Conservation (phyloP, 2,329 filamentous ascomycete genomes). For the Myriosclerotinia scirpicola region DNA sequence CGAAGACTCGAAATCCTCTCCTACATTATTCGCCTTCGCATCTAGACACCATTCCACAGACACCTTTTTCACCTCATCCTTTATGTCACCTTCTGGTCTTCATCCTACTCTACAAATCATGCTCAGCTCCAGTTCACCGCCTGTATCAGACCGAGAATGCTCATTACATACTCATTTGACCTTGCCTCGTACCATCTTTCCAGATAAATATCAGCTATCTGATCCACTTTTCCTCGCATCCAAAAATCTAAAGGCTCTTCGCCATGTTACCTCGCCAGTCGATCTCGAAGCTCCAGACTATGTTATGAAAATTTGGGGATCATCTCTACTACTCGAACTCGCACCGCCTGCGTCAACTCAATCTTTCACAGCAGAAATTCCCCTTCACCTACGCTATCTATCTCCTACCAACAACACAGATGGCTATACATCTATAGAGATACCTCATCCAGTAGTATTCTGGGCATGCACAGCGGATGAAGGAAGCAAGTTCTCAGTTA, state of each 20-base stretch:
- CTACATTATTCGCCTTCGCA: slow-evolving; percentile 80
- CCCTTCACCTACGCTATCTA: slow-evolving; percentile 84
- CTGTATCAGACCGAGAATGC: slow-evolving; percentile 58
- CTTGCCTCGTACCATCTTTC: slow-evolving; percentile 77
- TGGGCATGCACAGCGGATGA: slow-evolving; percentile 78
- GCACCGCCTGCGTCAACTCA: slow-evolving; percentile 48
- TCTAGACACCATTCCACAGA: slow-evolving; percentile 67
- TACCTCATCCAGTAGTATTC: slow-evolving; percentile 83
- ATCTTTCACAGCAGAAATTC: slow-evolving; percentile 67
- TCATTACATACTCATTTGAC: slow-evolving; percentile 78
- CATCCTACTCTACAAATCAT: slow-evolving; percentile 76
- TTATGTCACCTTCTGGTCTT: slow-evolving; percentile 72
- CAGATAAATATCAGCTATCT: slow-evolving; percentile 81
- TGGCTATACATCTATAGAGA: slow-evolving; percentile 54
- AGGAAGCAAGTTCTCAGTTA: slow-evolving; percentile 66
- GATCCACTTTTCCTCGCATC: slow-evolving; percentile 76
- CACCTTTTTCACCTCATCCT: slow-evolving; percentile 60
- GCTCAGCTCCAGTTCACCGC: slow-evolving; percentile 55
- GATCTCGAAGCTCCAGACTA: slow-evolving; percentile 92
- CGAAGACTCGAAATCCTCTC: slow-evolving; percentile 68
- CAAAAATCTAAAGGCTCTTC: slow-evolving; percentile 71
- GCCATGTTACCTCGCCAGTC: slow-evolving; percentile 70
- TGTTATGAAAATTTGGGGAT: slow-evolving; percentile 75
- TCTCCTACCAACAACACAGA: slow-evolving; percentile 51
- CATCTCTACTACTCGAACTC: slow-evolving; percentile 72